Conservation (phyloP, 257 asterid genomes). For the Solanum ossicruentum region DNA sequence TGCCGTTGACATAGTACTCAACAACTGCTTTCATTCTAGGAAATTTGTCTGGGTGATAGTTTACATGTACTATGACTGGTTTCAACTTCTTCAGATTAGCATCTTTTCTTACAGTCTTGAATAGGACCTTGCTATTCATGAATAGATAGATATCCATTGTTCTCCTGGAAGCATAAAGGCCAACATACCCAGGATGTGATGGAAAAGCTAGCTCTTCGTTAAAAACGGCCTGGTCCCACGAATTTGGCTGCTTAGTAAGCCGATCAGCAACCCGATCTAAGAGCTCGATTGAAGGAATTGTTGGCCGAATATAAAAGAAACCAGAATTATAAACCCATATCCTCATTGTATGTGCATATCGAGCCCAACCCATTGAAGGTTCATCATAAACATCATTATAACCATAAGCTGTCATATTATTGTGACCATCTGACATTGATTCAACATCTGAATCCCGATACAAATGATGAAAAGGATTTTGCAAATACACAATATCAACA, state of each 20-base stretch:
- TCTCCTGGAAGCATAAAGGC: constrained; percentile 15
- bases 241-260: constrained; percentile 4
- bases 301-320: constrained; percentile 14
- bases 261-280: constrained; percentile 17
- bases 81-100: constrained; percentile 10
- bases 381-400: constrained; percentile 18
- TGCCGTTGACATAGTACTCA: constrained; percentile 14
- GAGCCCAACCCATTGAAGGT: constrained; percentile 21
- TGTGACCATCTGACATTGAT: constrained; percentile 14
- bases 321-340: constrained; percentile 21
- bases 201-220: constrained; percentile 14
- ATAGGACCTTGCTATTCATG: constrained; percentile 21
- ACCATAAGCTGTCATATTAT: constrained; percentile 14
- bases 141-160: constrained; percentile 19
- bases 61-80: constrained; percentile 16
- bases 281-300: constrained; percentile 14
- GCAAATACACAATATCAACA: constrained; percentile 14
- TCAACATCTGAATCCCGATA: constrained; percentile 21
- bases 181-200: constrained; percentile 16
- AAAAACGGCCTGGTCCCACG: constrained; percentile 23
- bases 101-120: constrained; percentile 12
- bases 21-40: constrained; percentile 19
- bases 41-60: constrained; percentile 19
- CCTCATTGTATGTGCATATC: constrained; percentile 19
- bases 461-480: constrained; percentile 15